Evolutionary conservation across 768 basidiomycete species (phyloP).

Genomic region (Butyriboletus loyo): DNA sequence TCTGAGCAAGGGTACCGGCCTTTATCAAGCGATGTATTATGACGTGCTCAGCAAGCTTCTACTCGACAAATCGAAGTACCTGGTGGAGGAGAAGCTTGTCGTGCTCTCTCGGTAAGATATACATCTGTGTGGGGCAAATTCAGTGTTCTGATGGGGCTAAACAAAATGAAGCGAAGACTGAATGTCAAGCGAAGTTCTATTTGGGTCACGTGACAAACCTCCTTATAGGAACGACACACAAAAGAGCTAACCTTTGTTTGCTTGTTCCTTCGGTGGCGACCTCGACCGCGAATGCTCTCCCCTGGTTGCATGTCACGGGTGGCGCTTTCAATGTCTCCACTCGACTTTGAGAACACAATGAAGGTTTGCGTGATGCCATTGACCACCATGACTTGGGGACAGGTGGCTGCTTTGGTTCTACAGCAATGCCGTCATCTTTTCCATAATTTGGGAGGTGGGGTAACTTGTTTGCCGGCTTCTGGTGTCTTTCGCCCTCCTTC

Average conservation of each 20-base stretch:
- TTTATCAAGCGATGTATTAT: slow-evolving; percentile 26
- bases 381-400: not conserved
- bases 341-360: slow-evolving; percentile 12
- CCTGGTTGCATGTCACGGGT: not conserved
- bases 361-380: not conserved
- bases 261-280: slow-evolving; percentile 6
- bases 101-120: slow-evolving; percentile 69
- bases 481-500: slow-evolving; percentile 4
- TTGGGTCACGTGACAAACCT: slow-evolving; percentile 10
- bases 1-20: slow-evolving; percentile 89
- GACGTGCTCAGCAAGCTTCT: not conserved
- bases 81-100: slow-evolving; percentile 76
- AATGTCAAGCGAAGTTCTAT: not conserved
- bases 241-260: not conserved
- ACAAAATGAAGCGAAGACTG: slow-evolving; percentile 5
- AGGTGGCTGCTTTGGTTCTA: not conserved
- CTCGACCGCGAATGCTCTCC: not conserved
- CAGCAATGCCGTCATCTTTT: slow-evolving; percentile 22
- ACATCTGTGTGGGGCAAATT: slow-evolving; percentile 43
- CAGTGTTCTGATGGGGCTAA: not conserved
- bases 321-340: slow-evolving; percentile 2
- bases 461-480: not conserved
- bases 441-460: slow-evolving; percentile 1
- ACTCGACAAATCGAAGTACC: slow-evolving; percentile 27
- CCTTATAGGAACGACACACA: slow-evolving; percentile 2